These are phyloP conservation scores for Acanthamoeba sp. DNA, from an alignment of 208 protist genomes.

Conservation along the genomic window DNA sequence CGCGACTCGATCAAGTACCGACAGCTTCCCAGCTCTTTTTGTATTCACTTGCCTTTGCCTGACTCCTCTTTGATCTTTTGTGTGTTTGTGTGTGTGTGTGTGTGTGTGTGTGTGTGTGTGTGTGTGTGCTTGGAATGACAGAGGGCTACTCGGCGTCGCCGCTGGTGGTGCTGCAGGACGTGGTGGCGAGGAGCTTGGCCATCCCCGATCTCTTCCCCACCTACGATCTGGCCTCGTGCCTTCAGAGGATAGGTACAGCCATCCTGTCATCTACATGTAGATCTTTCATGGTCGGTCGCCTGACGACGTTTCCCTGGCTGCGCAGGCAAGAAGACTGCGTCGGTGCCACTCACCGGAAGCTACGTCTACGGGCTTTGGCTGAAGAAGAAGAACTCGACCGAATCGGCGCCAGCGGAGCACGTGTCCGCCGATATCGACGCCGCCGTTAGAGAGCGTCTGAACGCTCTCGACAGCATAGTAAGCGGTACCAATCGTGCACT, in stretches of 20 bases:
- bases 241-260: background rate
- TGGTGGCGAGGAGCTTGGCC: background rate
- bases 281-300: background rate
- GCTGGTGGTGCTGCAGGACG: conserved; percentile 19
- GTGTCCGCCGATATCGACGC: background rate
- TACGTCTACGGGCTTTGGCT: background rate
- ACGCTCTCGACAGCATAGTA: background rate
- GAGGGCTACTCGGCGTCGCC: conserved; percentile 13
- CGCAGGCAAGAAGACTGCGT: background rate
- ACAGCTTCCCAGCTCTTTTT: background rate
- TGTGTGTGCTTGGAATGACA: background rate
- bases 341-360: background rate
- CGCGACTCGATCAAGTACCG: background rate
- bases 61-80: too few species aligned
- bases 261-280: too few species aligned
- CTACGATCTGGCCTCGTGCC: background rate
- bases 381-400: background rate
- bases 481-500: too few species aligned
- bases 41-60: too few species aligned
- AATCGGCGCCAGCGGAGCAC: background rate
- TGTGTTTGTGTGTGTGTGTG: too few species aligned
- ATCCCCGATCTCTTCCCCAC: conserved; percentile 12
- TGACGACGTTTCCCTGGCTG: background rate
- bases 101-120: too few species aligned
- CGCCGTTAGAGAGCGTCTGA: background rate